phyloP scores from a whole-genome alignment of 1,284 basidiomycete species.

The Paramarasmius palmivorus region DNA sequence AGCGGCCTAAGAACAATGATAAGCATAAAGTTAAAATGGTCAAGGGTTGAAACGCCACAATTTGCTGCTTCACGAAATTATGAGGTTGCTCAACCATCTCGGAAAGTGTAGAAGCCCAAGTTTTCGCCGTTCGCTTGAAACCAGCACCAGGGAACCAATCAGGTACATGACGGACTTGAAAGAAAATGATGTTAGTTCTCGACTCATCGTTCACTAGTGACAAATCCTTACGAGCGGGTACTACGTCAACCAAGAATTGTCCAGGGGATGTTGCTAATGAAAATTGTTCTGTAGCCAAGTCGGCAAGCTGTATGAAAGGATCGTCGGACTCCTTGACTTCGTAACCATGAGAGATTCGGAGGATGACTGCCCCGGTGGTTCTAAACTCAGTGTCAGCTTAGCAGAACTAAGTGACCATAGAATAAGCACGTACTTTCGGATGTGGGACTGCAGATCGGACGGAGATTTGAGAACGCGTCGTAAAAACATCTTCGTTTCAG shows the following conservation, averaged over 20 bases:
- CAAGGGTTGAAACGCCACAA: slow-evolving; percentile 39
- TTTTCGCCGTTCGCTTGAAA: slow-evolving; percentile 53
- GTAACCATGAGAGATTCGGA: slow-evolving; percentile 65
- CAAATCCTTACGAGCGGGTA: slow-evolving; percentile 48
- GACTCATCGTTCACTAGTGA: neutral
- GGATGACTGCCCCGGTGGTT: slow-evolving; percentile 57
- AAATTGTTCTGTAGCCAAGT: slow-evolving; percentile 58
- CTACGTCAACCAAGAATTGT: slow-evolving; percentile 58
- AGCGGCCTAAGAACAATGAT: slow-evolving; percentile 36
- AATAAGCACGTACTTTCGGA: slow-evolving; percentile 46
- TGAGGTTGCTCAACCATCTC: slow-evolving; percentile 58
- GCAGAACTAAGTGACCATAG: neutral
- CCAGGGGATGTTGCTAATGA: slow-evolving; percentile 57
- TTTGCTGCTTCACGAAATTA: slow-evolving; percentile 59
- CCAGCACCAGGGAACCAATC: slow-evolving; percentile 65
- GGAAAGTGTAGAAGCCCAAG: slow-evolving; percentile 48
- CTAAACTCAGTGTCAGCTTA: slow-evolving; percentile 26
- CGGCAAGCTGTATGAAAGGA: slow-evolving; percentile 58
- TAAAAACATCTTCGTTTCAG: slow-evolving; percentile 57
- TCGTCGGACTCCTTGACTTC: slow-evolving; percentile 55
- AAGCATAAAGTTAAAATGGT: neutral
- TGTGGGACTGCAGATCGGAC: slow-evolving; percentile 49
- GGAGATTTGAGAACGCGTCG: slow-evolving; percentile 55
- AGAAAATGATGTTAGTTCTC: slow-evolving; percentile 7
- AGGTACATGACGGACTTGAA: slow-evolving; percentile 57